Percentiles rank a stretch among this genome's conserved stretches.
Evolutionary conservation across 1,284 basidiomycete genomes (phyloP).

Genomic region (Ceratobasidium sp.): DNA sequence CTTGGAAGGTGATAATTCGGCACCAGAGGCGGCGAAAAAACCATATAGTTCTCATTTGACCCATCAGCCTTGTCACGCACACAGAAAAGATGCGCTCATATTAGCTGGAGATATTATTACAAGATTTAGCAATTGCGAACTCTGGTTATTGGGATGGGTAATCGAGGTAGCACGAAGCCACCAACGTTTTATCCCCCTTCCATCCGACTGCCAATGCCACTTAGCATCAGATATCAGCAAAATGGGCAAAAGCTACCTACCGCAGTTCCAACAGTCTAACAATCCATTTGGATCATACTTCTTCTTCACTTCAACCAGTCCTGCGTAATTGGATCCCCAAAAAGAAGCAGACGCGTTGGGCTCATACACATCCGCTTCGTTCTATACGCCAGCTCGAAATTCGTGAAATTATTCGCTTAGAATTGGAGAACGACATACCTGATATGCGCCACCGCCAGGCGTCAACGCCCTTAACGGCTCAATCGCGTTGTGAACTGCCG

Average conservation of each 20-base stretch:
- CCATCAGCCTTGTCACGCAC: no score
- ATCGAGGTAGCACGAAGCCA: slow-evolving; percentile 34
- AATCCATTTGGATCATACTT: slow-evolving; percentile 35
- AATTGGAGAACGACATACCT: slow-evolving; percentile 6
- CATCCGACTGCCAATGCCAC: slow-evolving; percentile 14
- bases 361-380: slow-evolving; percentile 41
- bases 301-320: slow-evolving; percentile 12
- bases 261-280: slow-evolving; percentile 42
- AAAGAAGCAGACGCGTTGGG: slow-evolving; percentile 4
- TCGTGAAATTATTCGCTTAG: background rate
- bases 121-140: no score
- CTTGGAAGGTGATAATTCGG: no score
- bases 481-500: background rate
- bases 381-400: background rate
- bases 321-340: slow-evolving; percentile 35
- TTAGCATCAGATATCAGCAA: no score
- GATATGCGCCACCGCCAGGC: slow-evolving; percentile 28
- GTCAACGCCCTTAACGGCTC: slow-evolving; percentile 17
- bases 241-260: background rate
- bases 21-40: no score
- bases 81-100: no score
- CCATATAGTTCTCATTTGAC: no score
- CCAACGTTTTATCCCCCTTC: slow-evolving; percentile 21
- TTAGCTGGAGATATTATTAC: no score
- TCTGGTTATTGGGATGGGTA: no score